A percentile compares a stretch with the other conserved stretches of the same genome.
These are phyloP conservation scores for Oryza longistaminata DNA, from an alignment of 176 grass and related monocot species.

Conservation along the genomic window DNA sequence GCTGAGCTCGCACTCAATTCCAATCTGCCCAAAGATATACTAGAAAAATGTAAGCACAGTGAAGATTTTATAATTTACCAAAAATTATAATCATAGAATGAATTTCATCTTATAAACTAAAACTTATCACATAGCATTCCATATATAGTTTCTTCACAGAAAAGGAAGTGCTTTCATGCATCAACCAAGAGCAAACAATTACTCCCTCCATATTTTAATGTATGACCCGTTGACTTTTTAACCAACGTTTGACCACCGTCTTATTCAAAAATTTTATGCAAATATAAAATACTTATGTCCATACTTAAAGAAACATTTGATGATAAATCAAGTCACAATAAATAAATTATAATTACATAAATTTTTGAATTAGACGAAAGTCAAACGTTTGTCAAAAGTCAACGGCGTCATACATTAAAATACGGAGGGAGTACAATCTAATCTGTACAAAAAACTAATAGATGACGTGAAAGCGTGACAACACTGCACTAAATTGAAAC, in stretches of 20 bases:
- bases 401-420: too few species aligned
- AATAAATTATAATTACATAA: too few species aligned
- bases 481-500: background rate
- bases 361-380: too few species aligned
- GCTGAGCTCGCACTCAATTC: slow-evolving; percentile 87
- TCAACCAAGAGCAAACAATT: background rate
- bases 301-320: too few species aligned
- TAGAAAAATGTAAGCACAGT: background rate
- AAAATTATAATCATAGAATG: background rate
- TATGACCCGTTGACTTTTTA: too few species aligned
- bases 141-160: background rate
- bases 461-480: background rate
- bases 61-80: background rate
- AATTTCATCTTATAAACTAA: background rate
- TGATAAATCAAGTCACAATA: too few species aligned
- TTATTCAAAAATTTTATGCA: too few species aligned
- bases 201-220: too few species aligned
- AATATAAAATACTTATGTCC: too few species aligned
- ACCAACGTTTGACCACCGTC: too few species aligned
- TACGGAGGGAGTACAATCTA: too few species aligned
- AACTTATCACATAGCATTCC: background rate
- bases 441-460: background rate
- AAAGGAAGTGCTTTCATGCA: background rate
- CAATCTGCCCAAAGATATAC: slow-evolving; percentile 59
- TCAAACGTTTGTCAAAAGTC: too few species aligned